Conservation (phyloP, 306 rosid genomes). For the Glycyrrhiza uralensis region DNA sequence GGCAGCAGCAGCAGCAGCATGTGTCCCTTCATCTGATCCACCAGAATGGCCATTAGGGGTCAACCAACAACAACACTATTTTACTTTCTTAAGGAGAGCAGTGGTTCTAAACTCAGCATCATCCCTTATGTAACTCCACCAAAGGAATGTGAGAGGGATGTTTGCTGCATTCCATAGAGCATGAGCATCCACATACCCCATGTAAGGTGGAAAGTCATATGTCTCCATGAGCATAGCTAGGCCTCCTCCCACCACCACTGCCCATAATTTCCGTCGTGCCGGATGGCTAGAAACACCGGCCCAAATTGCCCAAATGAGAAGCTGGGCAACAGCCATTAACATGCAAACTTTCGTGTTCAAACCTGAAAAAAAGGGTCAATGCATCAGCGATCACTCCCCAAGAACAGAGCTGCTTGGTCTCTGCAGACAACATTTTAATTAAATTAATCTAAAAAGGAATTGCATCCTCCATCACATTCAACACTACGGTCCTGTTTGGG, state of each 20-base stretch:
- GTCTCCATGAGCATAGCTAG: conserved; percentile 62
- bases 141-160: conserved; percentile 75
- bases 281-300: conserved; percentile 57
- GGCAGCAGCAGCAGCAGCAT: too few species aligned
- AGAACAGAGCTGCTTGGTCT: conserved; percentile 6
- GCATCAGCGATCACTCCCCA: conserved; percentile 16
- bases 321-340: conserved; percentile 60
- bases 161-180: conserved; percentile 74
- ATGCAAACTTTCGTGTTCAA: conserved; percentile 72
- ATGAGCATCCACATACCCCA: conserved; percentile 81
- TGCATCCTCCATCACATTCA: not conserved
- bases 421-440: not conserved
- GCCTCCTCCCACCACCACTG: conserved; percentile 54
- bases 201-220: conserved; percentile 86
- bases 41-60: too few species aligned
- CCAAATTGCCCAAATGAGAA: conserved; percentile 85
- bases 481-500: too few species aligned
- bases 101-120: conserved; percentile 80
- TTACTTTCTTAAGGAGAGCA: conserved; percentile 61
- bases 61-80: conserved; percentile 45
- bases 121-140: conserved; percentile 93
- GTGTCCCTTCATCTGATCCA: conserved; percentile 39
- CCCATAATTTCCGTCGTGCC: conserved; percentile 69
- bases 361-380: conserved; percentile 49
- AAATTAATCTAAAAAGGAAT: not conserved